Evolutionary conservation across 2,329 filamentous ascomycete genomes (phyloP), one percentile per base, ranked within the genome.

Genomic region (Teratosphaeriaceae sp.): DNA sequence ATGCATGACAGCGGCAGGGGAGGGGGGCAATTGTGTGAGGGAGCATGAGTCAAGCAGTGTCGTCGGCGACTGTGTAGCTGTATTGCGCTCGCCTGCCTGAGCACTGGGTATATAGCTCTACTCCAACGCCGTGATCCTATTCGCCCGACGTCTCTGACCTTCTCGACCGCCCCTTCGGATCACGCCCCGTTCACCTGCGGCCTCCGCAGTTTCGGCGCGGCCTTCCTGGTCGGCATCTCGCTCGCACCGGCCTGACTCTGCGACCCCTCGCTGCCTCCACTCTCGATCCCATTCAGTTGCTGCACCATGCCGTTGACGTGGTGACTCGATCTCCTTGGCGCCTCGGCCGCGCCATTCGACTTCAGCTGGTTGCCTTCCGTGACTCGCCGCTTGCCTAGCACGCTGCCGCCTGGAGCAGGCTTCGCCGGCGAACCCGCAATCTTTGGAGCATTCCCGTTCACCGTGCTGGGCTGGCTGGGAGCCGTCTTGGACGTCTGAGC

Each of bases 221-320:
- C 26, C 34, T 43, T 43, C 34, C 35, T 13, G n/a, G 23, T 3
- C 8, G 34, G 18, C 2, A 35, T 5, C n/a, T 43, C 41, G 21
- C 16, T 36, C 30, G 41, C 35, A n/a, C 41, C 41, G 15, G n/a
- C 24, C 2, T 38, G 33, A 31, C 41, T 39, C 26, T 27, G 23
- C 22, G 22, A 27, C 8, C 27, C 38, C n/a, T 41, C 35, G 22
- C 35, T 38, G 20, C 22, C n/a, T n/a, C n/a, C n/a, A n/a, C n/a
- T n/a, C n/a, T n/a, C 23, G 15, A 18, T 31, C 21, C 38, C 38
- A 30, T 47, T 43, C 24, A 35, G 19, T 7, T 47, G 44, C 36
- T 37, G 35, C 13, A 47, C 44, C 6, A 47, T 43, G 16, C 41
- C 44, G 26, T 47, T 47, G n/a, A 47, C 44, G 22, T 16, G 20